Conservation (phyloP, 345 rosid genomes). For the Moringa oleifera region DNA sequence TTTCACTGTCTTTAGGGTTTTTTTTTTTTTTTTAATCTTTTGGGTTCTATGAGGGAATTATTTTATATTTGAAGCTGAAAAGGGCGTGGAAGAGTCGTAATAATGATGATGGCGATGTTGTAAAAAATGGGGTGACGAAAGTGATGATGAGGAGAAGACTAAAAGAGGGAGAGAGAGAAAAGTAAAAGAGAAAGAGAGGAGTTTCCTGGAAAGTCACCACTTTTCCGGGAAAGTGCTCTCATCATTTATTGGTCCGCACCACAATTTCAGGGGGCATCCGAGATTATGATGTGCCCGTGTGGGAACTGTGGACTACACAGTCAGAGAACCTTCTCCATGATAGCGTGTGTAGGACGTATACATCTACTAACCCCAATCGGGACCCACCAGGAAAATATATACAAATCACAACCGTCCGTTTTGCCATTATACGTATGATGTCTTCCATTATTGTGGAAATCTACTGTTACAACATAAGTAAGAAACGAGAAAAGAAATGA, state of each 20-base stretch:
- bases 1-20: background rate
- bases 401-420: too few relatives aligned
- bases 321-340: constrained; percentile 1
- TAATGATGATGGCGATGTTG: constrained; percentile 9
- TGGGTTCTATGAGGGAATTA: too few relatives aligned
- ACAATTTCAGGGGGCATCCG: constrained; percentile 46
- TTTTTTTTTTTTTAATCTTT: too few relatives aligned
- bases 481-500: constrained; percentile 15
- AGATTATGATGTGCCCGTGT: constrained; percentile 20
- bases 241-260: constrained; percentile 55
- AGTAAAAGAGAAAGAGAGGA: too few relatives aligned
- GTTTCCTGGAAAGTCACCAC: constrained; percentile 43
- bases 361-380: constrained; percentile 1
- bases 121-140: constrained; percentile 15
- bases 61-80: constrained; percentile 15
- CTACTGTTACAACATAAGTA: too few relatives aligned
- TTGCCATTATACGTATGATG: too few relatives aligned
- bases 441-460: too few relatives aligned
- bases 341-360: constrained; percentile 16
- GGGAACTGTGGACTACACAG: constrained; percentile 14
- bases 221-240: constrained; percentile 43
- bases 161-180: too few relatives aligned
- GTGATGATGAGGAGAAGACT: constrained; percentile 11
- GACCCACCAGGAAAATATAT: too few relatives aligned
- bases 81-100: constrained; percentile 16